Evolutionary conservation across 2,329 filamentous ascomycete species (phyloP), one percentile per base, ranked within the genome.

Genomic region (Berkeleyomyces basicola): DNA sequence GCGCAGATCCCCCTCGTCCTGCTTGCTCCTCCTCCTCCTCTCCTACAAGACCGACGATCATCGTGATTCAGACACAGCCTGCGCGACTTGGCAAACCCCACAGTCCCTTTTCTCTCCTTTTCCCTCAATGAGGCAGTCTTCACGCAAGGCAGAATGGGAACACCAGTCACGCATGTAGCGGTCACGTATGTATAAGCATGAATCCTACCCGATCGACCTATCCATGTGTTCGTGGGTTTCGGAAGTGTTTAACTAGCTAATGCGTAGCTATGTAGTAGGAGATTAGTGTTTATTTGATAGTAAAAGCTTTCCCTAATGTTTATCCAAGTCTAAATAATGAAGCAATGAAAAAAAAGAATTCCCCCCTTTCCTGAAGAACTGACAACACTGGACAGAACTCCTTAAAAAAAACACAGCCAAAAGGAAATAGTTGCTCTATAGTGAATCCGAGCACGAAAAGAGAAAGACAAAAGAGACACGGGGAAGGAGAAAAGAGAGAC

Each of bases 221-320:
- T 55, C 11, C n/a, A 23, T 23, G 33, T 55, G 49, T 55, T 33
- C 49, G 36, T 37, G 11, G 33, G 49, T 14, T 37, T 10, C 23
- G 23, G 23, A 23, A 23, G 23, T 23, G 23, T 23, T 23, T 23
- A 23, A 23, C 23, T 23, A 23, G 23, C 2, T 23, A 23, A 23
- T 23, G 23, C 23, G 23, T 23, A 23, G 23, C 23, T 37, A 55
- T n/a, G 33, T 55, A 39, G 37, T 55, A 55, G 37, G 36, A 55
- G 33, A 55, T 55, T 55, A 55, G 16, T 55, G 49, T 55, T 37
- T 55, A 55, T 55, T 55, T 6, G 33, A 14, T 55, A 55, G 49
- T 55, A 55, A 53, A 23, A 55, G 49, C 49, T 55, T 55, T 33
- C 49, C 49, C 49, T 55, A 55, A 55, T 37, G 49, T 55, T 55